These are phyloP conservation scores for Dipteronia sinensis DNA, from an alignment of 345 rosid genomes.

Conservation along the genomic window DNA sequence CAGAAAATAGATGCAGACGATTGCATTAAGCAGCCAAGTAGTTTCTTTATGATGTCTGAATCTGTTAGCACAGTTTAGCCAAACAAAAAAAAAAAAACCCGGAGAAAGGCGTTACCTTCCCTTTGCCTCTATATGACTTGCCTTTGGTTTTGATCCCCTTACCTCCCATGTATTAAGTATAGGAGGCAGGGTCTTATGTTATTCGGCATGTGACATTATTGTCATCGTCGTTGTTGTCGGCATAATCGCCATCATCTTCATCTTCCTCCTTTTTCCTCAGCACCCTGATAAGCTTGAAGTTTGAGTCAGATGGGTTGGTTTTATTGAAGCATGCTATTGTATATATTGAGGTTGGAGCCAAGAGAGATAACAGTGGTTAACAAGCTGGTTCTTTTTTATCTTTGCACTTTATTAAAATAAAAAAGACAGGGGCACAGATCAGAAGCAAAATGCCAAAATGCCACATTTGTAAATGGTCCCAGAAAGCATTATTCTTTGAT, in stretches of 20 bases:
- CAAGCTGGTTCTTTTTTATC: not conserved
- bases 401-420: constrained; percentile 6
- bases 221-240: not conserved
- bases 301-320: constrained; percentile 1
- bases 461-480: constrained; percentile 17
- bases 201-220: not conserved
- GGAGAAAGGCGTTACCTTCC: constrained; percentile 35
- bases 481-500: constrained; percentile 8
- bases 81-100: constrained; percentile 11
- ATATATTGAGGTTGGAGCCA: constrained; percentile 17
- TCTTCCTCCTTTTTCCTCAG: constrained; percentile 20
- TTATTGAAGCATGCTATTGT: not conserved
- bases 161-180: not conserved
- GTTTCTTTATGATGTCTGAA: not conserved
- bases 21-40: constrained; percentile 7
- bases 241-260: not conserved
- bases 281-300: constrained; percentile 4
- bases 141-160: constrained; percentile 2
- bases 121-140: constrained; percentile 31
- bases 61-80: too few relatives aligned
- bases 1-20: not conserved
- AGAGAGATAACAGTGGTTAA: not conserved
- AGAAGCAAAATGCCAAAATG: not conserved
- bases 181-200: constrained; percentile 1
- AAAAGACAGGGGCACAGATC: constrained; percentile 16